A percentile compares a stretch with the other conserved stretches of the same genome.
Evolutionary conservation across 768 basidiomycete species (phyloP).

Genomic region (Strobilomyces dryophilus): DNA sequence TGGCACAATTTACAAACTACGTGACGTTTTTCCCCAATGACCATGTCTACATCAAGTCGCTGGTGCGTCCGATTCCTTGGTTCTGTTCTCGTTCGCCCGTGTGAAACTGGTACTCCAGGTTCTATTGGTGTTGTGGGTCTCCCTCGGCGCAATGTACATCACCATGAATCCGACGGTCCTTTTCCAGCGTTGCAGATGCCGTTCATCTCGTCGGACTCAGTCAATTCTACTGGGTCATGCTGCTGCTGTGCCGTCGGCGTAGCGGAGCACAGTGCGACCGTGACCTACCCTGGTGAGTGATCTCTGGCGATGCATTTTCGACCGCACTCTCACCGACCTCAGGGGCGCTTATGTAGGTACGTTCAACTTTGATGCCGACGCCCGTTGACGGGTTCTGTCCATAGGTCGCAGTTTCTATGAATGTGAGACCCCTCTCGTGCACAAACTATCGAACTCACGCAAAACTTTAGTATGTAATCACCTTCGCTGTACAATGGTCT

Average conservation of each 20-base stretch:
- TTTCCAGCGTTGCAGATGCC: slow-evolving; percentile 5
- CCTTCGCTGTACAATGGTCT: slow-evolving; percentile 11
- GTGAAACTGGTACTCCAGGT: slow-evolving; percentile 4
- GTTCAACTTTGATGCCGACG: not conserved
- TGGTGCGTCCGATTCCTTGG: slow-evolving; percentile 1
- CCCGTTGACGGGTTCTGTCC: not conserved
- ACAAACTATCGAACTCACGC: not conserved
- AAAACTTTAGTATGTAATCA: slow-evolving; percentile 2
- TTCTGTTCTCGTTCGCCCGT: not conserved
- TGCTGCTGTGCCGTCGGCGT: slow-evolving; percentile 6
- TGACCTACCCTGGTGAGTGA: slow-evolving; percentile 8
- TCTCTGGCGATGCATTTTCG: not conserved
- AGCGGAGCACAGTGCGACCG: not conserved
- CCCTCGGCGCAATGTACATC: not conserved
- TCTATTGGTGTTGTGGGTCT: slow-evolving; percentile 12
- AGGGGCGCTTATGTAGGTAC: slow-evolving; percentile 13
- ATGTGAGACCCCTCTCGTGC: not conserved
- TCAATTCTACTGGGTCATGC: slow-evolving; percentile 4
- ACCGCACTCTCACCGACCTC: not conserved
- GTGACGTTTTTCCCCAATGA: slow-evolving; percentile 6
- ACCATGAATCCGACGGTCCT: not conserved
- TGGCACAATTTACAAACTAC: slow-evolving; percentile 5
- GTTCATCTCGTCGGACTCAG: slow-evolving; percentile 1
- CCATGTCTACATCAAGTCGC: not conserved
- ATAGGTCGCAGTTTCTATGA: slow-evolving; percentile 2